phyloP scores from a whole-genome alignment of 345 rosid species.

The Triadica sebifera region DNA sequence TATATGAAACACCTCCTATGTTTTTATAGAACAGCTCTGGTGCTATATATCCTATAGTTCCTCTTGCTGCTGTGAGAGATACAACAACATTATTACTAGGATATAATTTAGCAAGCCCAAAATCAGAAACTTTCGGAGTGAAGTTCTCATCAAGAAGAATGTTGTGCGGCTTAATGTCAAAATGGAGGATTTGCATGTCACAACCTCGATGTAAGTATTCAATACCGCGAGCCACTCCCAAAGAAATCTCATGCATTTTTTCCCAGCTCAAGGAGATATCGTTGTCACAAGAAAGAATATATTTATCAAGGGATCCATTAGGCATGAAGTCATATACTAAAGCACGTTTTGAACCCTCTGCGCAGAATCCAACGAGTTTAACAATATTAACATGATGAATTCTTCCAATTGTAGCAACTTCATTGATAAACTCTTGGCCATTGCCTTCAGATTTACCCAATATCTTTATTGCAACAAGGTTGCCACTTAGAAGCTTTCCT shows the following conservation, averaged over 20 bases:
- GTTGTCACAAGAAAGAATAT: background rate
- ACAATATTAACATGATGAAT: conserved; percentile 14
- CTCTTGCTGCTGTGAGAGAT: conserved; percentile 18
- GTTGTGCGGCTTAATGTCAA: too few relatives aligned
- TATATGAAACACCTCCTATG: too few relatives aligned
- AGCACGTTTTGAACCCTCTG: conserved; percentile 6
- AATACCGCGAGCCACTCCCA: conserved; percentile 19
- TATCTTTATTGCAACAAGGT: conserved; percentile 11
- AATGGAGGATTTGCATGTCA: conserved; percentile 20
- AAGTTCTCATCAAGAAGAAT: conserved; percentile 16
- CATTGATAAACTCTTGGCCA: conserved; percentile 11
- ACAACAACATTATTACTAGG: conserved; percentile 9
- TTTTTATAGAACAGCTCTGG: conserved; percentile 16
- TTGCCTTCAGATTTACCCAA: conserved; percentile 1
- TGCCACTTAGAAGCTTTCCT: background rate
- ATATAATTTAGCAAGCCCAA: conserved; percentile 21
- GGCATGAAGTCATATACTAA: conserved; percentile 16
- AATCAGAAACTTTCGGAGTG: conserved; percentile 25
- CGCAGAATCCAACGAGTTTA: conserved; percentile 10
- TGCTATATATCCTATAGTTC: conserved; percentile 24
- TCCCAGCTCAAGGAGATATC: conserved; percentile 11
- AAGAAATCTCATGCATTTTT: conserved; percentile 7
- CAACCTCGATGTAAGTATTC: conserved; percentile 20
- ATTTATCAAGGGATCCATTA: conserved; percentile 16
- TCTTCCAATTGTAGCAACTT: conserved; percentile 16